Evolutionary conservation across 139 green algal species (phyloP).

Genomic region (Tetradesmus obliquus): DNA sequence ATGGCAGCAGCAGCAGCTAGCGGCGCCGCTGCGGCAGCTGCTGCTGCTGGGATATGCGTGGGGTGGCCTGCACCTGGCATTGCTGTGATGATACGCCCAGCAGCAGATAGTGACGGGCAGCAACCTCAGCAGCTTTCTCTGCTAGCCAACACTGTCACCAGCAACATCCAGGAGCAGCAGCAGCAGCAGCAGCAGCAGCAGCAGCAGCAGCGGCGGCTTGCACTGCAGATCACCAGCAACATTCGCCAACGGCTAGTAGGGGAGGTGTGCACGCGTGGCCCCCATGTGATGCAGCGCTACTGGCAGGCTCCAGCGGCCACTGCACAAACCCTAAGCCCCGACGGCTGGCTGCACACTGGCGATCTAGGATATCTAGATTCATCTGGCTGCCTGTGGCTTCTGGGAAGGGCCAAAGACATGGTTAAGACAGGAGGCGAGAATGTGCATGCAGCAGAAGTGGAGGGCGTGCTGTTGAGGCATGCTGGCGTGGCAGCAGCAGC

Average conservation of each 20-base stretch:
- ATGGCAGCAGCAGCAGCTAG: slow-evolving; percentile 28
- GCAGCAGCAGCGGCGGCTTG: neutral
- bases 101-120: neutral
- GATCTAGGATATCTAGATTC: slow-evolving; percentile 75
- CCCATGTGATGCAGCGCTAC: slow-evolving; percentile 86
- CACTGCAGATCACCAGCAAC: no score
- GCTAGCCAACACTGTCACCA: neutral
- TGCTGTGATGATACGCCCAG: slow-evolving; percentile 7
- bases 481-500: slow-evolving; percentile 74
- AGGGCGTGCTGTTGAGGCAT: slow-evolving; percentile 65
- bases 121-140: neutral
- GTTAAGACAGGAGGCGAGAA: slow-evolving; percentile 94
- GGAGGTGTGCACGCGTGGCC: slow-evolving; percentile 79
- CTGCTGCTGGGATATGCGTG: slow-evolving; percentile 21
- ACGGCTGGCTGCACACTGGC: slow-evolving; percentile 86
- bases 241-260: slow-evolving; percentile 36
- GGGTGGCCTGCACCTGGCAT: slow-evolving; percentile 50
- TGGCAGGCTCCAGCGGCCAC: slow-evolving; percentile 68
- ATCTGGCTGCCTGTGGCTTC: slow-evolving; percentile 78
- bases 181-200: neutral
- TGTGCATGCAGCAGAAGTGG: slow-evolving; percentile 84
- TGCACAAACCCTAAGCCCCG: slow-evolving; percentile 12
- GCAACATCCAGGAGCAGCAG: slow-evolving; percentile 10
- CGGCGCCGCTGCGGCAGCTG: neutral
- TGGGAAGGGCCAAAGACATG: slow-evolving; percentile 90